These are phyloP conservation scores for Gracilariopsis chorda DNA, from an alignment of 23 red algal species.

Conservation along the genomic window DNA sequence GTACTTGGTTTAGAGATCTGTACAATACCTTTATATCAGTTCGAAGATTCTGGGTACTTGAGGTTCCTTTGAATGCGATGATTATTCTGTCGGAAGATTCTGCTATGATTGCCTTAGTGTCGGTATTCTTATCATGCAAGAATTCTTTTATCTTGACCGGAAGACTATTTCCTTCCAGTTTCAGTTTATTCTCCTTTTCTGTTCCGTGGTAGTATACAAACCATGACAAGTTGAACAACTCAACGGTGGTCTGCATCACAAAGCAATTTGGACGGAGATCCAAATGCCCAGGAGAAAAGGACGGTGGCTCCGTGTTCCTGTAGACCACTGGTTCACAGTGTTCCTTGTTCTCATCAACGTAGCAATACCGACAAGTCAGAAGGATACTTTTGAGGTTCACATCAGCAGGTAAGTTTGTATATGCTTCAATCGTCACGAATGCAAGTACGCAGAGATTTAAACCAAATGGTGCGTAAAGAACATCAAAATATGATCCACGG, in stretches of 20 bases:
- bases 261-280: slow-evolving; percentile 46
- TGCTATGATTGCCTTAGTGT: slow-evolving; percentile 72
- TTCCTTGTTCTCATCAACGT: background rate
- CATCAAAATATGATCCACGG: slow-evolving; percentile 65
- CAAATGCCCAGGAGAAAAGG: background rate
- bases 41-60: slow-evolving; percentile 54
- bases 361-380: background rate
- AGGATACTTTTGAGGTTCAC: background rate
- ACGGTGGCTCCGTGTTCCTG: slow-evolving; percentile 33
- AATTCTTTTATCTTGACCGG: slow-evolving; percentile 29
- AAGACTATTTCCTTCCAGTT: background rate
- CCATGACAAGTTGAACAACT: slow-evolving; percentile 80
- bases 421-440: slow-evolving; percentile 55
- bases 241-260: slow-evolving; percentile 65
- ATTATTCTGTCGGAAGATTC: slow-evolving; percentile 75
- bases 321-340: slow-evolving; percentile 16
- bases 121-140: slow-evolving; percentile 45
- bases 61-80: slow-evolving; percentile 74
- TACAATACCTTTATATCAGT: slow-evolving; percentile 68
- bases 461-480: slow-evolving; percentile 28
- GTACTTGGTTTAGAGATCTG: background rate
- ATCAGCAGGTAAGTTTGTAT: slow-evolving; percentile 62
- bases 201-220: slow-evolving; percentile 81
- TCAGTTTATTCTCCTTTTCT: slow-evolving; percentile 19
- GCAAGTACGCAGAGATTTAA: slow-evolving; percentile 39